These are phyloP conservation scores for Tilletia caries DNA, from an alignment of 1,284 basidiomycete species.

Conservation along the genomic window DNA sequence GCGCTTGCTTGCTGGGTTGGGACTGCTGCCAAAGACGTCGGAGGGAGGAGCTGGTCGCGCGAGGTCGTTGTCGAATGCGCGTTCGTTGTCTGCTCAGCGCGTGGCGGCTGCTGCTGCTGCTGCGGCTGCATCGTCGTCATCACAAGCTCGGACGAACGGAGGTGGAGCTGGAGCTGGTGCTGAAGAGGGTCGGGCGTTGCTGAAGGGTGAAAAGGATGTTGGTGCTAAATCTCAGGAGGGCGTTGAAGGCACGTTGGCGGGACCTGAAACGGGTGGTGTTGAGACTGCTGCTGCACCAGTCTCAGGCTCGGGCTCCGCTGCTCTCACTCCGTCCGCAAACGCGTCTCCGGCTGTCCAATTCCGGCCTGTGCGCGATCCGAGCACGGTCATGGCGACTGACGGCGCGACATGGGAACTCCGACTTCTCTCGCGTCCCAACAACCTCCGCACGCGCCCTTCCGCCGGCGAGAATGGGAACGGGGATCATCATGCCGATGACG, in stretches of 20 bases:
- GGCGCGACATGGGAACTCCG: conserved; percentile 3
- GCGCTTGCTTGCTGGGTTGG: background rate
- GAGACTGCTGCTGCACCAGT: too few relatives aligned
- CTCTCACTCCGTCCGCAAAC: too few relatives aligned
- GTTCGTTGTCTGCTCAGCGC: background rate
- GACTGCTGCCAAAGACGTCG: background rate
- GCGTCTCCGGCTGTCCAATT: background rate
- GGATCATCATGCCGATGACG: background rate
- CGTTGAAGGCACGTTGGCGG: too few relatives aligned
- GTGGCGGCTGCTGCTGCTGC: too few relatives aligned
- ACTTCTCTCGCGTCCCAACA: background rate
- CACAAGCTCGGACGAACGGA: too few relatives aligned
- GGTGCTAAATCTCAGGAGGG: too few relatives aligned
- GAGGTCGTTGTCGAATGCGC: background rate
- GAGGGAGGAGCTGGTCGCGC: background rate
- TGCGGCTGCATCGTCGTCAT: too few relatives aligned
- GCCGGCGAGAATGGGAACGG: background rate
- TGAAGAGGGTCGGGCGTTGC: too few relatives aligned
- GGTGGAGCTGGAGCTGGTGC: too few relatives aligned
- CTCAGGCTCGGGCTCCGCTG: too few relatives aligned
- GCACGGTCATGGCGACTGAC: conserved; percentile 9
- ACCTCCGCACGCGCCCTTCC: background rate
- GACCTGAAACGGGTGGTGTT: too few relatives aligned
- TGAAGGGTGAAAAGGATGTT: too few relatives aligned
- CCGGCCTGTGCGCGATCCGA: background rate